Evolutionary conservation across 305 asterid genomes (phyloP).

Genomic region (Solanum hybrid): DNA sequence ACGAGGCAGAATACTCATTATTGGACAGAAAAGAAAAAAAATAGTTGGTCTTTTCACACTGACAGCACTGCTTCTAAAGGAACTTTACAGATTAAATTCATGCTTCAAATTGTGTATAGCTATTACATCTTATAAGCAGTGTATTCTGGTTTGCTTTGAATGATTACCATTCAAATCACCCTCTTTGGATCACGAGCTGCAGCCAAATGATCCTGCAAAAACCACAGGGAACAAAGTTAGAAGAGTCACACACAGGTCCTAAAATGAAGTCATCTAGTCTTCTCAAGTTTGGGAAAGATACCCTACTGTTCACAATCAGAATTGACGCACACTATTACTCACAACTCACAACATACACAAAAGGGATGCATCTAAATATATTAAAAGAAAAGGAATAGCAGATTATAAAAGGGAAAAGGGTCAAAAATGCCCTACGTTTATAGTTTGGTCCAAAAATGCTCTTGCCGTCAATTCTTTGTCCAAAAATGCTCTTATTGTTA

Average conservation of each 20-base stretch:
- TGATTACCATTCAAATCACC: slow-evolving; percentile 30
- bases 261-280: not conserved
- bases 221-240: not conserved
- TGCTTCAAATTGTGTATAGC: not conserved
- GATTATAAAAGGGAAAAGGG: not conserved
- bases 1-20: not conserved
- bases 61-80: slow-evolving; percentile 2
- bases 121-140: not conserved
- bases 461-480: not conserved
- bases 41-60: not conserved
- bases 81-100: slow-evolving; percentile 1
- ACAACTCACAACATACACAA: not conserved
- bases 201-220: slow-evolving; percentile 83
- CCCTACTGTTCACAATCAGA: not conserved
- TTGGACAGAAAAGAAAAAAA: not conserved
- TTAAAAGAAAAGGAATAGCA: not conserved
- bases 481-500: not conserved
- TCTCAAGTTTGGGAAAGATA: not conserved
- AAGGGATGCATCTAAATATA: not conserved
- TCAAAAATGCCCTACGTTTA: no score
- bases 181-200: slow-evolving; percentile 83
- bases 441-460: not conserved
- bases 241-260: not conserved
- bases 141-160: not conserved
- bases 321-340: not conserved